A percentile compares a stretch with the other conserved stretches of the same genome.
Conservation (phyloP, 73 alveolate species). For the Paraurostyla sp. region DNA sequence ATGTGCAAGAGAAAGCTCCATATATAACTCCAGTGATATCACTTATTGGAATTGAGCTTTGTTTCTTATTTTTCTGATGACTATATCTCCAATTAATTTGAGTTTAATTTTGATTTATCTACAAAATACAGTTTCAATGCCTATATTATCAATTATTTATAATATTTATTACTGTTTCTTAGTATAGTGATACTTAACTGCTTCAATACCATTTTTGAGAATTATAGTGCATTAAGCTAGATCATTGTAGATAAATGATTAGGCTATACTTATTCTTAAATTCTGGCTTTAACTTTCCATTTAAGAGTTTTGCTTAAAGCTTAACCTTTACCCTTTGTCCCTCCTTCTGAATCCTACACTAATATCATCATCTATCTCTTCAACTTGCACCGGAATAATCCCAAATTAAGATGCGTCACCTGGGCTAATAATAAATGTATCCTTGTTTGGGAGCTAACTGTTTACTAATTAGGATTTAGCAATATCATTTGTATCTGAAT, state of each 20-base stretch:
- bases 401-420: too few relatives aligned
- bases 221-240: background rate
- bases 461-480: too few relatives aligned
- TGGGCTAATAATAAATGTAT: too few relatives aligned
- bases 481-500: too few relatives aligned
- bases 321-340: too few relatives aligned
- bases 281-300: too few relatives aligned
- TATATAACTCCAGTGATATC: background rate
- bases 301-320: too few relatives aligned
- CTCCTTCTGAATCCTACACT: too few relatives aligned
- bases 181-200: background rate
- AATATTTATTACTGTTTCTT: background rate
- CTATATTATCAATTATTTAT: background rate
- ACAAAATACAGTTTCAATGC: background rate
- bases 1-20: conserved; percentile 36
- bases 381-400: too few relatives aligned
- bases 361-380: too few relatives aligned
- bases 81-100: background rate
- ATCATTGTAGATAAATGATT: background rate
- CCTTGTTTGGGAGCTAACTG: too few relatives aligned
- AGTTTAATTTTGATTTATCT: background rate
- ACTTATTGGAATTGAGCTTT: background rate
- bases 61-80: background rate
- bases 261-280: too few relatives aligned
- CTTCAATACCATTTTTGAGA: background rate